These are phyloP conservation scores for Mucor sp. DNA, from an alignment of 371 early-diverging fungal species.

Conservation along the genomic window DNA sequence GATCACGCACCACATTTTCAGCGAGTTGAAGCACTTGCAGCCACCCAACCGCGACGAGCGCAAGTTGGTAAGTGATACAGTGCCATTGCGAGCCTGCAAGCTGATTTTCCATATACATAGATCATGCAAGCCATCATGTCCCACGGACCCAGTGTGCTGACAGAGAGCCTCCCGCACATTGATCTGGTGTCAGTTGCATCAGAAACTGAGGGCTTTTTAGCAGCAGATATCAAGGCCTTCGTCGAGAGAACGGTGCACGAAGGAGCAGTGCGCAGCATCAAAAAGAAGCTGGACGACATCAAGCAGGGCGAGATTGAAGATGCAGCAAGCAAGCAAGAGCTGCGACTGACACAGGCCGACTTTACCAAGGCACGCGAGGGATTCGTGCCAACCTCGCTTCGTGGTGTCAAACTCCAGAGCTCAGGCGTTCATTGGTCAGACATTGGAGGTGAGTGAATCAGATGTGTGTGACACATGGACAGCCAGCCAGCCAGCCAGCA, in stretches of 20 bases:
- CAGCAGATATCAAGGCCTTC: constrained; percentile 81
- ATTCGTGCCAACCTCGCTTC: constrained; percentile 80
- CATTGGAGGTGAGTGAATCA: constrained; percentile 78
- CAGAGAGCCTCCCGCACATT: constrained; percentile 47
- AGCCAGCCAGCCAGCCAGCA: too few species aligned
- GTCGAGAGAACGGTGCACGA: constrained; percentile 84
- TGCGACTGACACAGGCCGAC: constrained; percentile 61
- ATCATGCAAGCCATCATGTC: constrained; percentile 65
- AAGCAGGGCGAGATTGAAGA: constrained; percentile 10
- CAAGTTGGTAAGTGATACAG: constrained; percentile 43
- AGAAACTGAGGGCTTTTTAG: constrained; percentile 88
- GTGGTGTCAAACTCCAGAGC: constrained; percentile 80
- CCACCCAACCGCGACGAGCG: constrained; percentile 75
- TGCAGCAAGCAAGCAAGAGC: not conserved
- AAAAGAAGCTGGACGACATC: constrained; percentile 31
- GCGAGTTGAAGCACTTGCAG: constrained; percentile 64
- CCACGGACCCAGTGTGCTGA: constrained; percentile 34
- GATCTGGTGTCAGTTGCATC: constrained; percentile 77
- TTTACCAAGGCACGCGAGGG: constrained; percentile 75
- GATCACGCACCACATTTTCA: constrained; percentile 67
- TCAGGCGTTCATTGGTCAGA: constrained; percentile 86
- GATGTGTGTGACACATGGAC: too few species aligned
- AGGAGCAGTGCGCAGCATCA: constrained; percentile 71
- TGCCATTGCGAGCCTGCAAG: too few species aligned
- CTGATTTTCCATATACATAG: constrained; percentile 9